Percentiles rank a stretch among this genome's conserved stretches.
These are phyloP conservation scores for Batrachochytrium dendrobatidis DNA, from an alignment of 371 early-diverging fungal genomes.

Conservation along the genomic window DNA sequence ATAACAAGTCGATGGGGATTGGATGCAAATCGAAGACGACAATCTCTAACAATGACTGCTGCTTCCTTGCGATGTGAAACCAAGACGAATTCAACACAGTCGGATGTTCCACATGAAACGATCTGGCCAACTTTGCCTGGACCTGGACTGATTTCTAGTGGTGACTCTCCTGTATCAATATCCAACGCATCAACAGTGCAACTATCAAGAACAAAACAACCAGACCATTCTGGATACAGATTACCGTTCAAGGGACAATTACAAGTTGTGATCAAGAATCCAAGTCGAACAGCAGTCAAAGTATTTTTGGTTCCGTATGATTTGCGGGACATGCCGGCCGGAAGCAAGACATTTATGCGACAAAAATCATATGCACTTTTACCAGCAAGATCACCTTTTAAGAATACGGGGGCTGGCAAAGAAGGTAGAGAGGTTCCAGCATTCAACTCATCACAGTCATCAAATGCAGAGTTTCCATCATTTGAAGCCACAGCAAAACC, in stretches of 20 bases:
- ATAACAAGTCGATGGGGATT: background rate
- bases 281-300: constrained; percentile 69
- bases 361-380: constrained; percentile 54
- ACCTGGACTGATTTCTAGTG: too few species aligned
- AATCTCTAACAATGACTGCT: too few species aligned
- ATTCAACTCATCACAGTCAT: background rate
- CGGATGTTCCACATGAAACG: background rate
- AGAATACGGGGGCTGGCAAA: constrained; percentile 2
- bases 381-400: background rate
- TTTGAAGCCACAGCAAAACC: constrained; percentile 5
- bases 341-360: constrained; percentile 69
- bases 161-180: too few species aligned
- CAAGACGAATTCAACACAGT: background rate
- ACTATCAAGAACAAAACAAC: background rate
- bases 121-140: background rate
- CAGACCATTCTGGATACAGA: constrained; percentile 47
- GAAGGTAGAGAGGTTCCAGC: background rate
- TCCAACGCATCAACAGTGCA: too few species aligned
- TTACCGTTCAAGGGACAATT: constrained; percentile 73
- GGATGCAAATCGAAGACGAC: background rate
- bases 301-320: constrained; percentile 77
- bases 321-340: constrained; percentile 65
- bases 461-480: background rate
- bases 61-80: too few species aligned
- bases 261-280: constrained; percentile 78